Percentiles rank a stretch among this genome's conserved stretches.
These are phyloP conservation scores for Paraphoma chrysanthemicola DNA, from an alignment of 2,329 filamentous ascomycete genomes.

Conservation along the genomic window DNA sequence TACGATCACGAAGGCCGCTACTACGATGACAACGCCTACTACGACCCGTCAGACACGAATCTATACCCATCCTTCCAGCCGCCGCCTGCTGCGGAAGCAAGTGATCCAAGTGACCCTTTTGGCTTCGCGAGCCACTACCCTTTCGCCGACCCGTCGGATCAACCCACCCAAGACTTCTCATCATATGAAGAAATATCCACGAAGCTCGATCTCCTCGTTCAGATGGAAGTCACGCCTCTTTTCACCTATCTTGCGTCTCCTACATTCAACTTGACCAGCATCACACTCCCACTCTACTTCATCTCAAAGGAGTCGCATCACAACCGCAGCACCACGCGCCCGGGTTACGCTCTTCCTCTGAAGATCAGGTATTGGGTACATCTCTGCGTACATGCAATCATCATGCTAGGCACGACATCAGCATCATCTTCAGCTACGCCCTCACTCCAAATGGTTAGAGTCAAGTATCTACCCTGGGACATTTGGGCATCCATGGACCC, in stretches of 20 bases:
- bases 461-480: conserved; percentile 43
- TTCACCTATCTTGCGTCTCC: conserved; percentile 39
- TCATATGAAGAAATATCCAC: conserved; percentile 30
- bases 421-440: background rate
- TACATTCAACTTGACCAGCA: conserved; percentile 32
- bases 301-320: conserved; percentile 32
- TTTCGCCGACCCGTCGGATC: conserved; percentile 31
- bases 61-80: conserved; percentile 38
- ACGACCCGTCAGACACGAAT: conserved; percentile 29
- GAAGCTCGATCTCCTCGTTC: conserved; percentile 40
- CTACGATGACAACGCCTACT: conserved; percentile 45
- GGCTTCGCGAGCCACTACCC: conserved; percentile 41
- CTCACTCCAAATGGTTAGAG: conserved; percentile 25
- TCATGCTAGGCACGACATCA: conserved; percentile 22
- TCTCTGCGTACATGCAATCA: conserved; percentile 36
- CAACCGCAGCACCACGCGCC: conserved; percentile 27
- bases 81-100: conserved; percentile 3
- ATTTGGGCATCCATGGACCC: conserved; percentile 46
- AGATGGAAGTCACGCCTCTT: conserved; percentile 42
- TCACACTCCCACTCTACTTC: conserved; percentile 44
- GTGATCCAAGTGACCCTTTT: conserved; percentile 32
- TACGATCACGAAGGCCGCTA: conserved; percentile 41
- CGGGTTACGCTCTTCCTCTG: conserved; percentile 33
- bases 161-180: conserved; percentile 16
- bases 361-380: conserved; percentile 45